Conservation (phyloP, 768 basidiomycete species). For the Calocera viscosa region DNA sequence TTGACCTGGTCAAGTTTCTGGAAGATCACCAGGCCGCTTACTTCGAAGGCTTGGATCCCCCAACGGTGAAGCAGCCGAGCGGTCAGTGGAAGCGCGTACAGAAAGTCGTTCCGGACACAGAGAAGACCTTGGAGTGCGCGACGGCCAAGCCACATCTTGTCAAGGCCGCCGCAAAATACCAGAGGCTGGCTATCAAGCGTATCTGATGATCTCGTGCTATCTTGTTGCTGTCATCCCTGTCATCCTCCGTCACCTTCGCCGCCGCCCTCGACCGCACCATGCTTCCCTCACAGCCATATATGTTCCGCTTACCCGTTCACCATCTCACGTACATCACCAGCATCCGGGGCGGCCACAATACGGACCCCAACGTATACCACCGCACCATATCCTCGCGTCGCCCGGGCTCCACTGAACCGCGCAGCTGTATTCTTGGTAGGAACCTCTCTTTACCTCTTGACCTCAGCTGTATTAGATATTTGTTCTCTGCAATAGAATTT, state of each 20-base stretch:
- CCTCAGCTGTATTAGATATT: background rate
- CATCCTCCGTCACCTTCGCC: slow-evolving; percentile 15
- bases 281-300: slow-evolving; percentile 15
- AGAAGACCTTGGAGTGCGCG: slow-evolving; percentile 64
- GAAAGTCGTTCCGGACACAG: slow-evolving; percentile 38
- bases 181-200: slow-evolving; percentile 82
- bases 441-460: background rate
- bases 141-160: slow-evolving; percentile 43
- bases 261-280: slow-evolving; percentile 10
- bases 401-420: background rate
- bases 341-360: background rate
- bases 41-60: slow-evolving; percentile 48
- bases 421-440: background rate
- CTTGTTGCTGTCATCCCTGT: slow-evolving; percentile 15
- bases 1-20: slow-evolving; percentile 57
- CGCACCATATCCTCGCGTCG: background rate
- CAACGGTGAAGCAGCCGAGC: background rate
- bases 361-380: background rate
- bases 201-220: slow-evolving; percentile 50
- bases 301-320: background rate
- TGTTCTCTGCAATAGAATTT: background rate
- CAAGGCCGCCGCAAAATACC: slow-evolving; percentile 64
- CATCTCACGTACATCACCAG: background rate
- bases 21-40: slow-evolving; percentile 47
- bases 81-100: slow-evolving; percentile 8